Conservation (phyloP, 768 basidiomycete genomes). For the Cantharellus anzutake region DNA sequence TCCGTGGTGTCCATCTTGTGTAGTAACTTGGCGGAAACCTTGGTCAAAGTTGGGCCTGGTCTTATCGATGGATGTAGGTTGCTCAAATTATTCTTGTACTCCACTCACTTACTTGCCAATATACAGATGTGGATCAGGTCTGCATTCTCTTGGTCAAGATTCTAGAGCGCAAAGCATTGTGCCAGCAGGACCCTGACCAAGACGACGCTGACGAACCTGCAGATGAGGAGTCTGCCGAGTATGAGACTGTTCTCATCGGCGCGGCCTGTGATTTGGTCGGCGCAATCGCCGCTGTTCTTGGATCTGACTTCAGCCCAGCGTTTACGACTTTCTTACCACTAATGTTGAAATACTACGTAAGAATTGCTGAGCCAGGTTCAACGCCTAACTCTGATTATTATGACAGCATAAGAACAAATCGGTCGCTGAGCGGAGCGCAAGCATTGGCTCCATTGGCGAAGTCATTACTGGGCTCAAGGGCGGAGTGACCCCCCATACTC, state of each 20-base stretch:
- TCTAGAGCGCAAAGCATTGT: constrained; percentile 84
- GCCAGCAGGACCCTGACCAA: constrained; percentile 91
- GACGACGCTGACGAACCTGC: constrained; percentile 66
- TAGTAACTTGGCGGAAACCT: constrained; percentile 74
- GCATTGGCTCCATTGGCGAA: constrained; percentile 88
- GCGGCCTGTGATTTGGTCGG: constrained; percentile 90
- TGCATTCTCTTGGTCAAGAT: constrained; percentile 69
- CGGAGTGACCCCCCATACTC: constrained; percentile 69
- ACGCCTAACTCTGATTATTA: not conserved
- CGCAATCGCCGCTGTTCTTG: constrained; percentile 69
- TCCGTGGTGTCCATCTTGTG: constrained; percentile 78
- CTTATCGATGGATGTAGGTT: constrained; percentile 60
- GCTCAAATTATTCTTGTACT: not conserved
- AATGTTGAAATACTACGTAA: constrained; percentile 80
- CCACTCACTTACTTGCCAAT: constrained; percentile 12
- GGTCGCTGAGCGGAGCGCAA: constrained; percentile 77
- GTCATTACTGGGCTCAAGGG: constrained; percentile 83
- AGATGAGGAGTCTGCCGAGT: constrained; percentile 76
- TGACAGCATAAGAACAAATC: constrained; percentile 67
- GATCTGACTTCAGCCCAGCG: constrained; percentile 59
- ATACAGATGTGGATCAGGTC: constrained; percentile 41
- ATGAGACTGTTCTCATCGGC: constrained; percentile 87
- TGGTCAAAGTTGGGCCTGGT: constrained; percentile 79
- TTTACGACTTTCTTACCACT: constrained; percentile 79
- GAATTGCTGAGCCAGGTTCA: constrained; percentile 15